Evolutionary conservation across 305 asterid genomes (phyloP), one percentile per base, ranked within the genome.

Genomic region (Solanum aculeatissimum): DNA sequence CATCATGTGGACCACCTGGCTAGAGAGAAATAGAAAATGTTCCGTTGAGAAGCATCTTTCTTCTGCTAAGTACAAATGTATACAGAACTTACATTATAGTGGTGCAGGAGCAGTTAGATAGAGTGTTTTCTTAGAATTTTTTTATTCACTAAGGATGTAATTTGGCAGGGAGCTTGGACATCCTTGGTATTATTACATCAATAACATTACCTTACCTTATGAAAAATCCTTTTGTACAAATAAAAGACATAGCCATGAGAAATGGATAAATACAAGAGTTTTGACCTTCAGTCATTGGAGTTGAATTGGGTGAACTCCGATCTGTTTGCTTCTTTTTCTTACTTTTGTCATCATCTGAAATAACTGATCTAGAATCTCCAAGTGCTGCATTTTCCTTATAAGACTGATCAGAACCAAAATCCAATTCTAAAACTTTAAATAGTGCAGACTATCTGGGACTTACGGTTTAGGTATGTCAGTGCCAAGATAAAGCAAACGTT

Each of bases 381-480:
- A 87, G 88, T 23, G 98, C 98, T 96, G 90, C 91, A 88, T 21
- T 77, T 60, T 57, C 7, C 83, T 85, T 12, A 65, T 63, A 86
- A 57, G 71, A 63, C 21, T 32, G 54, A 83, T 90, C 86, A 91
- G 77, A 88, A 84, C 53, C 68, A 68, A 86, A 81, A 63, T 3
- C 2, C 62, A 8, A 86, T 69, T 84, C 53, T 60, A 83, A 32
- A 68, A 82, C 70, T 69, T 53, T n/a, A 51, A 38, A 13, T 18
- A 68, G 32, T 68, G 2, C 7, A 83, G 40, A 19, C 12, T 7
- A 82, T 82, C 19, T 32, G 65, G 69, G 42, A 82, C 99, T 92
- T 91, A 95, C 99, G 97, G 23, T 91, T 85, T 47, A 95, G 88
- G 87, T 93, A 94, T 11, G 95, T 90, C 60, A 95, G 90, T 0